Base-by-base conservation (phyloP, 371 early-diverging fungal genomes). In the Rhizopus arrhizus region DNA sequence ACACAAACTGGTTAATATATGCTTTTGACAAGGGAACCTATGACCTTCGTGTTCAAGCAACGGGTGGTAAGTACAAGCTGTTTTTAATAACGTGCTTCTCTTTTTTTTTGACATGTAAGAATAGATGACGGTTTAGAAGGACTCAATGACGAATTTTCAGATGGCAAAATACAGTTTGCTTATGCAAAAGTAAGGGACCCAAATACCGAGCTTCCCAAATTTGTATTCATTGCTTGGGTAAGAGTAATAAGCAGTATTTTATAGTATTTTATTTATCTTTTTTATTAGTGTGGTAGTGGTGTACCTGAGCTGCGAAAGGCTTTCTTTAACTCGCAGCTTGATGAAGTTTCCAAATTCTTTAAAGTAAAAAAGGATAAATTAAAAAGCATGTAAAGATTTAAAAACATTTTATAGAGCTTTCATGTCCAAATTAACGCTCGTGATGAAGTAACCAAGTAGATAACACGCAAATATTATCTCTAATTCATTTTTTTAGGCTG, bases 341-440 rank as follows among this genome's bases (percentile, higher is more conserved):
- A 84, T 45, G 93, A 95, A 62, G 92, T 93, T 7, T 80, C 85
- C 29, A 72, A 73, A 33, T 90, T 85, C 74, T 88, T 93, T 70
- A 90, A 85, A 80, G 92, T 88, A 82, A 68, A 48, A 48, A 40
- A 40, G 47, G 12, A 32, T 49, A 40, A 31, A 28, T 49, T 11
- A 34, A 52, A 13, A 48, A 45, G 15, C 13, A 43, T 13, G 35
- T 45, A 38, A 15, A 36, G 8, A 35, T 12, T 11, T 46, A 12
- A 56, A 10, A 31, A 11, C n/a, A 13, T 12, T 60, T 16, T 34
- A 9, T 68, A 89, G 83, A 94, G 92, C 6, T 94, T 85, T 69
- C 95, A 96, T 64, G 85, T 96, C 51, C 88, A 94, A 71, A 89
- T 96, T 55, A 87, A 89, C 62, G 97, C 97, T n/a, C 89, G 95